These are phyloP conservation scores for Panicum hallii DNA, from an alignment of 202 grass and related monocot genomes.

Conservation along the genomic window DNA sequence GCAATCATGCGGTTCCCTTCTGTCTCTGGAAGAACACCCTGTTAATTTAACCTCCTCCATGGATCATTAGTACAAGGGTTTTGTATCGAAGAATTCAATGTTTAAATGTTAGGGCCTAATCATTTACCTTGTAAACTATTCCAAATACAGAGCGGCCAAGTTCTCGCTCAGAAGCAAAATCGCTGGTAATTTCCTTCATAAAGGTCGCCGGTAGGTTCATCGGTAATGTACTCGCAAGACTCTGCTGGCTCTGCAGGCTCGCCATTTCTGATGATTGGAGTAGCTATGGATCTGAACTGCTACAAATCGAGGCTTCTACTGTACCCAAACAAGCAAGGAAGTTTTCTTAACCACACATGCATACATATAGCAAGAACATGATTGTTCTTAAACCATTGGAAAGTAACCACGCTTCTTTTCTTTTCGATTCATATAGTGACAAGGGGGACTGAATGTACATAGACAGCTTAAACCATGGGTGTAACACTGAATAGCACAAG, in stretches of 20 bases:
- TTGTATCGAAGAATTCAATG: background rate
- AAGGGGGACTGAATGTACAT: background rate
- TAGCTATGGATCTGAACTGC: background rate
- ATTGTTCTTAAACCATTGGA: background rate
- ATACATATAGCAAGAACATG: background rate
- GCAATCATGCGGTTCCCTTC: background rate
- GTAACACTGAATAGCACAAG: background rate
- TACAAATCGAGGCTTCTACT: background rate
- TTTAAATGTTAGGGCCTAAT: background rate
- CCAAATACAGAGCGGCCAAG: slow-evolving; percentile 14
- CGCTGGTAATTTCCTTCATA: background rate
- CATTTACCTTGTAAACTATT: slow-evolving; percentile 21
- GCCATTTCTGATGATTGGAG: background rate
- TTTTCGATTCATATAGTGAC: background rate
- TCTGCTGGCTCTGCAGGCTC: background rate
- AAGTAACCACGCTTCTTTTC: background rate
- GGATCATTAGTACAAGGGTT: background rate
- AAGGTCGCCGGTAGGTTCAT: background rate
- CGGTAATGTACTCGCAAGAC: background rate
- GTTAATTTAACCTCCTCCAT: background rate
- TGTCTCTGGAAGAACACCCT: background rate
- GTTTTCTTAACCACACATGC: background rate
- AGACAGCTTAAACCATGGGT: background rate
- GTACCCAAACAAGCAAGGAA: background rate
- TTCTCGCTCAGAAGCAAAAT: background rate